Base-by-base conservation (phyloP, 352 stramenopile genomes). In the Phytophthora hybrid region DNA sequence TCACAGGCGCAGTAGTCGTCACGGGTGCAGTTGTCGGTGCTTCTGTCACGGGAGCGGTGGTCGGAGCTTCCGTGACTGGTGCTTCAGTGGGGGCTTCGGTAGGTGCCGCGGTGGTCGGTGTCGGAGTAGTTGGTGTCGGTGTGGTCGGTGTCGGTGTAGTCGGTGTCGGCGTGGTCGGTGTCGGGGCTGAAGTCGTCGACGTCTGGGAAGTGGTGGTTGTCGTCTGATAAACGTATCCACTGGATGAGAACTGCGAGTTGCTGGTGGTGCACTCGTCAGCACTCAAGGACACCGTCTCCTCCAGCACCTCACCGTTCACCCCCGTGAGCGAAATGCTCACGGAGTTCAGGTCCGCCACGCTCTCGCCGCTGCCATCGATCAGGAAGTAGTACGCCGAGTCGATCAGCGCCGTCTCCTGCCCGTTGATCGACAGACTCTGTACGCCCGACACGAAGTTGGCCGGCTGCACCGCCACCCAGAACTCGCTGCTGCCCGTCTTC, bases 311-410 rank as follows among this genome's bases (percentile, higher is more conserved):
- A 8, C 88, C 88, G 23, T 78, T 90, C 23, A 90, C 63, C 4
- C 72, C 76, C 16, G 72, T 79, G 51, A 93, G 44, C 19, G 73
- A 80, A 57, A 93, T 80, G 23, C 66, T 79, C 21, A 93, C 31
- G 0, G 76, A 69, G n/a, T 52, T 70, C 31, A 93, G 63, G 16
- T 91, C 79, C 4, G 71, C 77, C 34, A 84, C 68, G 19, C 52
- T 76, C 19, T 74, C 37, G 16, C 81, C 85, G 8, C 76, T 74
- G 16, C 78, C 83, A 57, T 94, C 79, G 16, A 83, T 59, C 34
- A 91, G 37, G 51, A 90, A 93, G 37, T 93, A 94, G 44, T 86
- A 93, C 1, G 82, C 83, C 23, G 83, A 92, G 51, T 84, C 71
- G 19, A 94, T 75, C 83, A 94, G 83, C 6, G 56, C 78, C 13